Evolutionary conservation across 225 moss, liverwort and hornwort species (phyloP), one percentile per base, ranked within the genome.

Genomic region (Polytrichum commune): DNA sequence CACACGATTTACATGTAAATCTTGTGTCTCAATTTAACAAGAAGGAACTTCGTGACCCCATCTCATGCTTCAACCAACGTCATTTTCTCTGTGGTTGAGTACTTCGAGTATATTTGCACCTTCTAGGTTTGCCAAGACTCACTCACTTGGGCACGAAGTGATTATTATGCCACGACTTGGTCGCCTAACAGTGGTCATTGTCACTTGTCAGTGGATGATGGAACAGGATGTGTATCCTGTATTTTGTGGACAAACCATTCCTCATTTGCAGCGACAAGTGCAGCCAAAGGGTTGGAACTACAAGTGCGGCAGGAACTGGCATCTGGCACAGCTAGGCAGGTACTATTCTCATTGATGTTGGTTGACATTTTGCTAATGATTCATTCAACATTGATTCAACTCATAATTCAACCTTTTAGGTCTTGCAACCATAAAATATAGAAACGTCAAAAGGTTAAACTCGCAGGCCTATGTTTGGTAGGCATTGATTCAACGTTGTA

Each of bases 151-250:
- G 60, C 63, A 70, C 63, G 3, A 53, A 27, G 24, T 61, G 29
- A 53, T 66, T 32, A 23, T 53, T 54, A 54, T 27, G 53, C 26
- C 20, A 62, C 19, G 5, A 65, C 18, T 30, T 55, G 71, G 60
- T 60, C 5, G 60, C 9, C 6, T 26, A 7, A 61, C 22, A 26
- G 7, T 61, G 22, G 20, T 22, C 23, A 7, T 61, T 61, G 60
- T 74, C 32, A 19, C 72, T 63, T 74, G 68, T 19, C 80, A 93
- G 93, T 93, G 84, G 95, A 96, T 73, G 95, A 96, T 82, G 95
- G 95, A n/a, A 93, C 91, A 72, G 95, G 93, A 66, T 93, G 95
- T 76, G 77, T 93, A 53, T 82, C 93, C 18, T 96, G 95, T 71
- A 82, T 93, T 75, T 77, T 93, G 70, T 96, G 95, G 95, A 96